Evolutionary conservation across 345 rosid species (phyloP).

Genomic region (Salix viminalis): DNA sequence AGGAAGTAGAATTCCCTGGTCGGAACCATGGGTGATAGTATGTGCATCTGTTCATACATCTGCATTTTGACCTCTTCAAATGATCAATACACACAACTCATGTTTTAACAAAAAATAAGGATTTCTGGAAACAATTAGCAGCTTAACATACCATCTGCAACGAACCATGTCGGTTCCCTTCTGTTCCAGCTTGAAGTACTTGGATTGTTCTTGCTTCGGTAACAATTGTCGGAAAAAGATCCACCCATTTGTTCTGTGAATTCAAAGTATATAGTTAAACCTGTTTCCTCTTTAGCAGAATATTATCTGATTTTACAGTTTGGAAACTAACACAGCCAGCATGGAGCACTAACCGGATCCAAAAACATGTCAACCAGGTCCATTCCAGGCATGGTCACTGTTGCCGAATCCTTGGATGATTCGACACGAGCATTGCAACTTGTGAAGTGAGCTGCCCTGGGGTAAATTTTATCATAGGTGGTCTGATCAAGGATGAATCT

Average conservation of each 20-base stretch:
- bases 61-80: slow-evolving; percentile 16
- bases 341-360: slow-evolving; percentile 42
- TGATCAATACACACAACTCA: background rate
- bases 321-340: background rate
- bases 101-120: background rate
- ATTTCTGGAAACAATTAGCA: background rate
- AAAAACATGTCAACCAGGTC: slow-evolving; percentile 43
- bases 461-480: slow-evolving; percentile 38
- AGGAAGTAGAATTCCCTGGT: slow-evolving; percentile 57
- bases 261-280: background rate
- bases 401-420: slow-evolving; percentile 49
- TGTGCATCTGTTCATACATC: slow-evolving; percentile 60
- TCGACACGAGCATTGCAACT: slow-evolving; percentile 42
- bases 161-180: slow-evolving; percentile 30
- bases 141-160: slow-evolving; percentile 53
- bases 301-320: background rate
- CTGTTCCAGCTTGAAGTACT: slow-evolving; percentile 31
- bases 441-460: slow-evolving; percentile 25
- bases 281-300: background rate
- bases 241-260: slow-evolving; percentile 55
- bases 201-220: slow-evolving; percentile 42
- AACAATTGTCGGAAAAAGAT: slow-evolving; percentile 66
- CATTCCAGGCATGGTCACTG: slow-evolving; percentile 39
- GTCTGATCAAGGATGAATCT: slow-evolving; percentile 33
- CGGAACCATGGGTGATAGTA: slow-evolving; percentile 69